Evolutionary conservation across 352 stramenopile species (phyloP).

Genomic region (Phytopythium litorale): DNA sequence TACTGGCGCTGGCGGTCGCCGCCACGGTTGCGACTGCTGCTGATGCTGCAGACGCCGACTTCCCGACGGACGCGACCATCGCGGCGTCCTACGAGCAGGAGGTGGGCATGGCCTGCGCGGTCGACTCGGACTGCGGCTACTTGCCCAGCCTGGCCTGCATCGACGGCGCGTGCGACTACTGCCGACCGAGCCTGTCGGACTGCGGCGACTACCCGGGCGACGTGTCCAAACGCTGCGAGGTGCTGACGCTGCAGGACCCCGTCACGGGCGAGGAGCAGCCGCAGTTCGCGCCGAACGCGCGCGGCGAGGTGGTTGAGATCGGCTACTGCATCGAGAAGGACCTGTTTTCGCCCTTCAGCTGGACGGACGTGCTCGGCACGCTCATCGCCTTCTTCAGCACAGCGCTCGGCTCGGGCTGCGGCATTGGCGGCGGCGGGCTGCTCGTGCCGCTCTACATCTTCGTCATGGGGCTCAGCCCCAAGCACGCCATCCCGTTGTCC

Average conservation of each 20-base stretch:
- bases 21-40: background rate
- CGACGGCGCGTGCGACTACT: constrained; percentile 71
- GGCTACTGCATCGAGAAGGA: constrained; percentile 82
- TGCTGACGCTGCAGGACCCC: constrained; percentile 25
- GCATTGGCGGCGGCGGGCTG: constrained; percentile 93
- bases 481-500: constrained; percentile 96
- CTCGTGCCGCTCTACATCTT: constrained; percentile 98
- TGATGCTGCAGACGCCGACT: constrained; percentile 6
- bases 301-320: constrained; percentile 29
- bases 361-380: constrained; percentile 61
- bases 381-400: constrained; percentile 78
- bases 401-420: constrained; percentile 88
- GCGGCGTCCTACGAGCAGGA: constrained; percentile 26
- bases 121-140: constrained; percentile 65
- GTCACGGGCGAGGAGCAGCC: constrained; percentile 33
- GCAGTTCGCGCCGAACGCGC: constrained; percentile 27
- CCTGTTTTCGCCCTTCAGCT: constrained; percentile 73
- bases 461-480: constrained; percentile 90
- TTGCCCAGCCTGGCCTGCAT: constrained; percentile 70
- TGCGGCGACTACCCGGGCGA: constrained; percentile 46
- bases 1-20: background rate
- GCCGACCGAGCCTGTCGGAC: constrained; percentile 35
- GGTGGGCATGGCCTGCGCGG: constrained; percentile 41
- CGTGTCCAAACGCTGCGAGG: constrained; percentile 57
- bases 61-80: constrained; percentile 8